Percentiles rank a stretch among this genome's conserved stretches.
phyloP scores from a whole-genome alignment of 176 grass and related monocot species.

The Cymbopogon citratus region DNA sequence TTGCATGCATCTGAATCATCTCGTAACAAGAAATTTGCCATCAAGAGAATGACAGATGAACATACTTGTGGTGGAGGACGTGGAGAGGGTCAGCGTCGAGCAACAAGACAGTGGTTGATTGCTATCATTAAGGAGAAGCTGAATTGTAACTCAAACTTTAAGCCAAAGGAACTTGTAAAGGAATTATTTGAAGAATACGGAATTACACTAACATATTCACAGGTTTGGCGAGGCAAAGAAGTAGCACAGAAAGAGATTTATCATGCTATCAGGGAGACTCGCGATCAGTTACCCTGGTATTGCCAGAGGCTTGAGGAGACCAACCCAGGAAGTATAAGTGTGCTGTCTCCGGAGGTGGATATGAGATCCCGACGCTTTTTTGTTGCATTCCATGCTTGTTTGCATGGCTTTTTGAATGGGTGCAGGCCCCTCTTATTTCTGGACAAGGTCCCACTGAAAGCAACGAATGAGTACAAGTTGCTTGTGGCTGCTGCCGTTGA shows the following conservation, averaged over 20 bases:
- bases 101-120: constrained; percentile 86
- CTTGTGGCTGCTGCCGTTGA: constrained; percentile 79
- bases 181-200: constrained; percentile 83
- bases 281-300: constrained; percentile 81
- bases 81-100: constrained; percentile 69
- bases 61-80: constrained; percentile 77
- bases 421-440: constrained; percentile 88
- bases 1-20: constrained; percentile 93
- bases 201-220: constrained; percentile 72
- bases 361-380: constrained; percentile 79
- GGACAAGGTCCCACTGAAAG: constrained; percentile 86
- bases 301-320: constrained; percentile 74
- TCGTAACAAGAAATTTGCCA: constrained; percentile 83
- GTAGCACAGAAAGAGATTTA: constrained; percentile 86
- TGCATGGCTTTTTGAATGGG: constrained; percentile 77
- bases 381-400: constrained; percentile 87
- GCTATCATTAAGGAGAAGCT: constrained; percentile 91
- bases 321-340: constrained; percentile 83
- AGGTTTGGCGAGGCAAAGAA: constrained; percentile 89
- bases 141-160: constrained; percentile 46
- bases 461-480: constrained; percentile 80
- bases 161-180: constrained; percentile 82
- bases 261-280: constrained; percentile 75
- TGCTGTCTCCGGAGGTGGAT: constrained; percentile 51
- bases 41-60: constrained; percentile 86